Base-by-base conservation (phyloP, 2,329 filamentous ascomycete genomes). In the Botrytis tulipae region DNA sequence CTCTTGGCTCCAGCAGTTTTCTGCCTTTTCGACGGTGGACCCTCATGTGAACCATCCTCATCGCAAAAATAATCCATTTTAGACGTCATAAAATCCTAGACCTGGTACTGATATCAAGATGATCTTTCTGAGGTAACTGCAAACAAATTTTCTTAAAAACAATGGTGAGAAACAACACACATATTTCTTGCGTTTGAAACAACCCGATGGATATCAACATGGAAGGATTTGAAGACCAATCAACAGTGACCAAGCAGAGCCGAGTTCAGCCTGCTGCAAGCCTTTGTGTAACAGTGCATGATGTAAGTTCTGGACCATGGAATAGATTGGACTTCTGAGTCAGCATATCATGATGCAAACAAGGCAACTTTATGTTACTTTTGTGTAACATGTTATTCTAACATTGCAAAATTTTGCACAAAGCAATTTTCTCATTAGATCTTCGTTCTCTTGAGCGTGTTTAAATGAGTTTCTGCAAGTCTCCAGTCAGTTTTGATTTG, bases 401-500 rank as follows among this genome's bases (percentile, higher is more conserved):
- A 32, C 12, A 32, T 12, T 37, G 25, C 42, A 44, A 12, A 20
- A 16, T 3, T 14, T 37, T 29, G 18, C 5, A 40, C 4, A 29
- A 20, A 20, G 37, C 1, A 4, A 25, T 12, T 1, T 29, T 18
- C 12, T 25, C 6, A 29, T 16, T 16, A 54, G 25, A 54, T 29
- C 2, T 29, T 1, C 3, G 14, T 8, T 54, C 2, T 18, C 6
- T 12, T 29, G 16, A 2, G 5, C n/a, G 4, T 8, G 14, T 29
- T 29, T 67, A 4, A 51, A 35, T 4, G 14, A 16, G n/a, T 32
- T 22, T 32, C 18, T 57, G 9, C 18, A 42, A 57, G 25, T 1
- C 46, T 54, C 16, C 0, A 29, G 4, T 5, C 10, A 57, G 42
- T 0, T 0, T 4, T 16, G n/a, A 5, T 4, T 3, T 25, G 18